Evolutionary conservation across 73 alveolate genomes (phyloP), one percentile per base, ranked within the genome.

Genomic region (Paramecium sexaurelia): DNA sequence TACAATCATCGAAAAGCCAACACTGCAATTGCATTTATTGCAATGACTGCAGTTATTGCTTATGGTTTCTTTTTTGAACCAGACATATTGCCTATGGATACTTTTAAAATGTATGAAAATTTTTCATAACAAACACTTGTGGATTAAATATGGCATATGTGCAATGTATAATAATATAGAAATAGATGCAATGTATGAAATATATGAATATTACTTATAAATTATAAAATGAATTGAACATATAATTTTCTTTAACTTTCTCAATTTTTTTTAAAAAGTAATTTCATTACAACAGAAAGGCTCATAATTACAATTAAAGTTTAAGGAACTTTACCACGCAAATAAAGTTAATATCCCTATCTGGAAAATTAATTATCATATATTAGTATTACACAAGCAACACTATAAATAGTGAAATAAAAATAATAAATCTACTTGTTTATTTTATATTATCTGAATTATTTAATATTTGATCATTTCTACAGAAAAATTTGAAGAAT

Each of bases 91-190:
- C 87, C 87, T 11, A 36, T 73, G 36, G 87, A 73, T 32, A 73
- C 87, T 4, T 73, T 36, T 10, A 73, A 73, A n/a, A 73, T 73
- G 87, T 73, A 73, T 36, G 57, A 73, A 13, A 73, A 73, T 66
- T 73, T 73, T 73, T 73, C 87, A 36, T 39, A 73, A 73, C 17
- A 73, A 73, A 36, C 87, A 10, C 33, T 73, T 3, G 43, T 22
- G 36, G 87, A 73, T 73, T 73, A 33, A 7, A 32, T 73, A 15
- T 73, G 87, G 87, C 87, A 73, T 73, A 73, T 73, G 87, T 73
- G 87, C 57, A 73, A 73, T 39, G 57, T 73, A n/a, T 39, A 73
- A 73, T 33, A 33, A 36, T 39, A 73, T 39, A 73, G 87, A 73
- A 73, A 22, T 33, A 73, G 43, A 73, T 26, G 47, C 26, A 32